phyloP scores from a whole-genome alignment of 2,329 filamentous ascomycete genomes.

The Macrophomina pseudophaseolina region DNA sequence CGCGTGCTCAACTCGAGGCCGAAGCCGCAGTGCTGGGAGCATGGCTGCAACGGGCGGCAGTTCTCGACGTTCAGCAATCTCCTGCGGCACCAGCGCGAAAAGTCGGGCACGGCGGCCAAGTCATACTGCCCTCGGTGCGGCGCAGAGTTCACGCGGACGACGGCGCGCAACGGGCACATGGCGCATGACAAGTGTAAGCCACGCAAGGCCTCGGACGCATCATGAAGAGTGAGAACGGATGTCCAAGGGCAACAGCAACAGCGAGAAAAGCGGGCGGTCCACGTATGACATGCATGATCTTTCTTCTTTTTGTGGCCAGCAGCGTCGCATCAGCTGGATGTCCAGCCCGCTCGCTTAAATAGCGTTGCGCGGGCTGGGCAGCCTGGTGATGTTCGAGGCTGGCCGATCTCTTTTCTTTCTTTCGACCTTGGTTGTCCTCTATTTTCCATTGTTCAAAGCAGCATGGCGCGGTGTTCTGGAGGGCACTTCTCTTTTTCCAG shows the following conservation, averaged over 20 bases:
- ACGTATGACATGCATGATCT: constrained; percentile 26
- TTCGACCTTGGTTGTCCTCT: background rate
- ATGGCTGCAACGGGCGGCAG: constrained; percentile 92
- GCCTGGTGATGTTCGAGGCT: background rate
- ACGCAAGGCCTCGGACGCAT: constrained; percentile 54
- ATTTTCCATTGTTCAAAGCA: constrained; percentile 5
- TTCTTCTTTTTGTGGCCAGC: constrained; percentile 23
- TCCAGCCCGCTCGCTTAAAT: constrained; percentile 7
- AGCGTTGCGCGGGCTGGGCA: constrained; percentile 2
- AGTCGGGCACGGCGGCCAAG: constrained; percentile 88
- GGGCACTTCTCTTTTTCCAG: background rate
- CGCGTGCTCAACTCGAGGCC: constrained; percentile 77
- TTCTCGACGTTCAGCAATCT: constrained; percentile 98
- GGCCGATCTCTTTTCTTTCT: background rate
- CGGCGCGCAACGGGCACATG: constrained; percentile 84
- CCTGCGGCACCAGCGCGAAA: constrained; percentile 89
- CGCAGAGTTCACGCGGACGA: constrained; percentile 89
- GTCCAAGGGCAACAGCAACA: background rate
- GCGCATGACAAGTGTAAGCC: constrained; percentile 92
- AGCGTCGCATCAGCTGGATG: constrained; percentile 21
- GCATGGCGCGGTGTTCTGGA: constrained; percentile 26
- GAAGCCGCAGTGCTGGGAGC: constrained; percentile 97
- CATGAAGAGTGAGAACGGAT: constrained; percentile 8
- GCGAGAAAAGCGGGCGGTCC: constrained; percentile 3
- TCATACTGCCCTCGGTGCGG: constrained; percentile 89